A percentile compares a stretch with the other conserved stretches of the same genome.
phyloP scores from a whole-genome alignment of 129 eudicot genomes.

The Chrysanthemum lavandulifolium region DNA sequence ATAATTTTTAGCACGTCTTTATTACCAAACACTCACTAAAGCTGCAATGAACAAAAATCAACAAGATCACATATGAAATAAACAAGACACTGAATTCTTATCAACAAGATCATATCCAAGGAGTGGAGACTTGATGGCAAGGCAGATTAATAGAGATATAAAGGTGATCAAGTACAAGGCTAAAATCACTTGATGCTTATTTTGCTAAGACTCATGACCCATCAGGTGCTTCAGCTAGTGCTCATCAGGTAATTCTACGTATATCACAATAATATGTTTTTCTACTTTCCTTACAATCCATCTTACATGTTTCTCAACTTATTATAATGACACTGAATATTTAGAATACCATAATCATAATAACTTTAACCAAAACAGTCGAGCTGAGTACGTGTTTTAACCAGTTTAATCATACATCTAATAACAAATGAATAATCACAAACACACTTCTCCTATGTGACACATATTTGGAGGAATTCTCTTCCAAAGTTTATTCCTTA shows the following conservation, averaged over 20 bases:
- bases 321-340: too few relatives aligned
- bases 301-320: too few relatives aligned
- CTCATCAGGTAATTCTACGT: background rate
- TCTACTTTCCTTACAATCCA: background rate
- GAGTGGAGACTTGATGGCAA: conserved; percentile 10
- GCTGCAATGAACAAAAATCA: background rate
- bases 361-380: too few relatives aligned
- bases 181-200: background rate
- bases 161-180: background rate
- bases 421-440: too few relatives aligned
- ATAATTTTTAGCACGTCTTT: background rate
- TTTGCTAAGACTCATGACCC: background rate
- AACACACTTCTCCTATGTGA: too few relatives aligned
- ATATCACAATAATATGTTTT: background rate
- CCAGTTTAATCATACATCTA: too few relatives aligned
- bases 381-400: too few relatives aligned
- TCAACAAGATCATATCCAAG: background rate
- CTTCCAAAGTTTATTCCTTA: too few relatives aligned
- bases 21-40: conserved; percentile 1
- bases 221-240: conserved; percentile 3
- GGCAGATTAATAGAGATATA: background rate
- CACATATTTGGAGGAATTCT: too few relatives aligned
- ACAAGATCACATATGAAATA: background rate
- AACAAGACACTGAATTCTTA: background rate
- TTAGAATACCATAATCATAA: too few relatives aligned